Base-by-base conservation (phyloP, 73 alveolate species). In the Paramecium primaurelia region DNA sequence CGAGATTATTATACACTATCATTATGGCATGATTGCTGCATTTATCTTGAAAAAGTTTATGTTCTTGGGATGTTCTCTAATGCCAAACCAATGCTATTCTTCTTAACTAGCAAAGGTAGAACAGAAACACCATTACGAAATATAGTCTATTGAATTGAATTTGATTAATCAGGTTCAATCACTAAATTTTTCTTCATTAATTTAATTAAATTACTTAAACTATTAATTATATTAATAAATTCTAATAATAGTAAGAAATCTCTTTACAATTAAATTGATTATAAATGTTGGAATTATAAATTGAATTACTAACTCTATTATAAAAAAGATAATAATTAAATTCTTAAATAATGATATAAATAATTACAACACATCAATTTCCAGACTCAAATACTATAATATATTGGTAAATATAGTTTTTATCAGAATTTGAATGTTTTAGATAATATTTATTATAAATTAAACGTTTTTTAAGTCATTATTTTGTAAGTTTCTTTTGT, bases 41-140 rank as follows among this genome's bases (percentile, higher is more conserved):
- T 45, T 49, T 40, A n/a, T 47, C 58, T 80, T 28, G 71, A 47
- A 80, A 80, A 80, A 4, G 91, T 80, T 80, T 80, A 36, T 7
- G 91, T 80, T 47, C 91, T 40, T 11, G 47, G 49, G 8, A 80
- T 80, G 16, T 80, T 80, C 14, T 80, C 91, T 42, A 80, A 80
- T 10, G 71, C 58, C 26, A 37, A n/a, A 20, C 59, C 87, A 20
- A 37, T 73, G 18, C 87, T 73, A 73, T 37, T 40, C 12, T 40
- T 40, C 40, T 73, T 73, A 2, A 73, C 59, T 20, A 73, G 42
- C 3, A 37, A 8, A 5, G 87, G 87, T 25, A 37, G 4, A 1
- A 16, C 59, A 36, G 54, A 9, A 4, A 18, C 58, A 11, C 84
- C 84, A 64, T 73, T 73, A 7, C 87, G 87, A 38, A 73, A 73